A percentile compares a stretch with the other conserved stretches of the same genome.
These are phyloP conservation scores for Triangularia verruculosa DNA, from an alignment of 2,329 filamentous ascomycete species.

Conservation along the genomic window DNA sequence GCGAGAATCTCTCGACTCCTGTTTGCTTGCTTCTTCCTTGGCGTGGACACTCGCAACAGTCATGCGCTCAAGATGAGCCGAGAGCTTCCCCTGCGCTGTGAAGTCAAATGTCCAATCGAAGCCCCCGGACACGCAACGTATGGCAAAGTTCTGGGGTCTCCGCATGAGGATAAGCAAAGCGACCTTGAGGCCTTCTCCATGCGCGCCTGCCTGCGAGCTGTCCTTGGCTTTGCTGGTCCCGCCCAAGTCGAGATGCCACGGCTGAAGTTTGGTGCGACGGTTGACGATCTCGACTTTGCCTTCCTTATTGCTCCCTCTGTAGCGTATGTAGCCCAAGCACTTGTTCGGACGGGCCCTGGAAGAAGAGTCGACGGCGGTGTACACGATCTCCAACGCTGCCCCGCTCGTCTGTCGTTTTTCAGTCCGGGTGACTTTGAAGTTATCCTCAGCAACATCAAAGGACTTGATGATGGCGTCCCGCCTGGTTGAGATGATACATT, in stretches of 20 bases:
- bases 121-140: slow-evolving; percentile 29
- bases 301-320: slow-evolving; percentile 17
- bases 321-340: slow-evolving; percentile 34
- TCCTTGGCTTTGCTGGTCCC: slow-evolving; percentile 28
- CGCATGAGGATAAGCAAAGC: slow-evolving; percentile 31
- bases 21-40: not conserved
- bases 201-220: slow-evolving; percentile 27
- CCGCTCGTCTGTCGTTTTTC: slow-evolving; percentile 16
- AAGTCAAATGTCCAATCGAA: slow-evolving; percentile 34
- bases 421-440: slow-evolving; percentile 26
- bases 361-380: slow-evolving; percentile 19
- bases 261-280: slow-evolving; percentile 30
- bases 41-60: not conserved
- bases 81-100: slow-evolving; percentile 25
- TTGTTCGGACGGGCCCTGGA: slow-evolving; percentile 7
- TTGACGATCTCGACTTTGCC: slow-evolving; percentile 34
- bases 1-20: not conserved
- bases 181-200: slow-evolving; percentile 34
- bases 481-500: slow-evolving; percentile 20
- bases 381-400: slow-evolving; percentile 30
- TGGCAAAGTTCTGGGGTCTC: slow-evolving; percentile 27
- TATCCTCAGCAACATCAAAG: slow-evolving; percentile 23
- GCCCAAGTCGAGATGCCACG: slow-evolving; percentile 32
- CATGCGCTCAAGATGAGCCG: slow-evolving; percentile 16
- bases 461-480: slow-evolving; percentile 31